A percentile compares a stretch with the other conserved stretches of the same genome.
These are phyloP conservation scores for Xylaria telfairii DNA, from an alignment of 495 filamentous ascomycete species.

Conservation along the genomic window DNA sequence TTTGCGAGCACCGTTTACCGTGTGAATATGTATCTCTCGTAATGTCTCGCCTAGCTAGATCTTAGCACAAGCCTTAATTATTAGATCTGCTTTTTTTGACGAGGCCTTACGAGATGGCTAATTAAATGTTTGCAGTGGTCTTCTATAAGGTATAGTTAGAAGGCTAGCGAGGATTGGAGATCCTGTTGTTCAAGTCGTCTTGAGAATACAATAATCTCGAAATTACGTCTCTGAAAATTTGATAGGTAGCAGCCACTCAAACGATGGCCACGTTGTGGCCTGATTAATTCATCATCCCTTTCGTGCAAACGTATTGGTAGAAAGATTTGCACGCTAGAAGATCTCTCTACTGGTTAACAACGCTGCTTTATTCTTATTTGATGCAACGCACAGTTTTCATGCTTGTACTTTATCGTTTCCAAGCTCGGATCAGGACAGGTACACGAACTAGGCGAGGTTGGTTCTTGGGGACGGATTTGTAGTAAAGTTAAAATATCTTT, in stretches of 20 bases:
- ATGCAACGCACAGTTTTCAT: not conserved
- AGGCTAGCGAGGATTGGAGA: not conserved
- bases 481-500: not conserved
- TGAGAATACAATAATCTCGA: not conserved
- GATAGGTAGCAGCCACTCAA: not conserved
- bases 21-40: not conserved
- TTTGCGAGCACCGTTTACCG: not conserved
- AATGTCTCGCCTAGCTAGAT: not conserved
- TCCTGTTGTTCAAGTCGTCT: not conserved
- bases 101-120: not conserved
- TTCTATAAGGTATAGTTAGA: not conserved
- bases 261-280: not conserved
- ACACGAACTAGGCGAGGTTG: not conserved
- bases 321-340: not conserved
- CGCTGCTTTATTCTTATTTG: constrained; percentile 4
- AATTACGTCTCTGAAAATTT: not conserved
- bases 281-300: not conserved
- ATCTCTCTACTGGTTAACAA: not conserved
- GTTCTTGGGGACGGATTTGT: not conserved
- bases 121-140: not conserved
- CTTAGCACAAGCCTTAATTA: not conserved
- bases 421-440: not conserved
- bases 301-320: not conserved
- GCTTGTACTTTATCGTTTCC: not conserved
- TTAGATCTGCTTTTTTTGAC: not conserved